phyloP scores from a whole-genome alignment of 192 early-diverging fungal species.

The Backusella psychrophila region DNA sequence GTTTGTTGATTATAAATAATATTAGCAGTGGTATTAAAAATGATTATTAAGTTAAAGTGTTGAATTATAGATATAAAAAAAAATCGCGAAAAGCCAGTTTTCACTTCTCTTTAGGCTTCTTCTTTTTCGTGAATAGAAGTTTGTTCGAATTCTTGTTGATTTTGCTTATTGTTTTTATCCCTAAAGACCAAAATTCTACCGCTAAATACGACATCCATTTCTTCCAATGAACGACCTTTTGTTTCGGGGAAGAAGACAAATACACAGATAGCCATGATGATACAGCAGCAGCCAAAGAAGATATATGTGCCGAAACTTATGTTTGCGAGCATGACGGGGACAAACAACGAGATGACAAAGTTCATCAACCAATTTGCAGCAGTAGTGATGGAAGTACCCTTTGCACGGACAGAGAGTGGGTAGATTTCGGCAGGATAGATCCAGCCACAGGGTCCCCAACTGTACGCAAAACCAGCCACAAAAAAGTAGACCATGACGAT shows the following conservation, averaged over 20 bases:
- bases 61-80: neutral
- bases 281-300: slow-evolving; percentile 70
- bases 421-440: slow-evolving; percentile 91
- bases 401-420: slow-evolving; percentile 82
- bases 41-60: neutral
- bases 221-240: slow-evolving; percentile 80
- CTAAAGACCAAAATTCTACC: slow-evolving; percentile 14
- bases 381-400: slow-evolving; percentile 79
- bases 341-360: slow-evolving; percentile 69
- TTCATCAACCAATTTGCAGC: slow-evolving; percentile 89
- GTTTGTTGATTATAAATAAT: neutral
- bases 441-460: slow-evolving; percentile 93
- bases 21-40: neutral
- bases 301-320: slow-evolving; percentile 66
- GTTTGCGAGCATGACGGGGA: slow-evolving; percentile 61
- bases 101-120: neutral
- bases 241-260: slow-evolving; percentile 81
- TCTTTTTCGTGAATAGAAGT: neutral
- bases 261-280: slow-evolving; percentile 49
- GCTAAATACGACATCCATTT: slow-evolving; percentile 81
- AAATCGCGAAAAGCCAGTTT: neutral
- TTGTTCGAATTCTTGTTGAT: neutral
- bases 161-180: neutral
- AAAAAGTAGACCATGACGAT: slow-evolving; percentile 62
- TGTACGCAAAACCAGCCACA: slow-evolving; percentile 66